Conservation (phyloP, 2,329 filamentous ascomycete genomes). For the Claviceps pazoutovae region DNA sequence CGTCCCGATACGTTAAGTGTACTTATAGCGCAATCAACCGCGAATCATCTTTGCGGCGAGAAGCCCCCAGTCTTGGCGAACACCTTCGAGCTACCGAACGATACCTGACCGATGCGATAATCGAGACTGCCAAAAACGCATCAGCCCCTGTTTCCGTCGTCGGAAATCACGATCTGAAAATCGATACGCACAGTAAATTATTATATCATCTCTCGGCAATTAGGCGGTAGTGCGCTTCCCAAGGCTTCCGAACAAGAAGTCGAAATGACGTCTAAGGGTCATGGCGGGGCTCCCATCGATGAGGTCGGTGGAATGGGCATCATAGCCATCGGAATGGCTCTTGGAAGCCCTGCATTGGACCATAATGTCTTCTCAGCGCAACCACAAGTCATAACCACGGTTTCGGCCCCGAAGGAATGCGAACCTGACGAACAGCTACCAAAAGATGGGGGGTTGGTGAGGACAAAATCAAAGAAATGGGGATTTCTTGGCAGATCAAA, state of each 20-base stretch:
- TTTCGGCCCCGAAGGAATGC: conserved; percentile 10
- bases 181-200: not conserved
- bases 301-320: conserved; percentile 17
- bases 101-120: not conserved
- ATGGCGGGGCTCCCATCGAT: conserved; percentile 10
- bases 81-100: not conserved
- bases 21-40: not conserved
- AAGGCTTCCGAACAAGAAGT: conserved; percentile 24
- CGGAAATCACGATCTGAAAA: not conserved
- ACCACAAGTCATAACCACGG: conserved; percentile 13
- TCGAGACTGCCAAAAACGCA: not conserved
- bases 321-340: conserved; percentile 55
- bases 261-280: not conserved
- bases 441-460: conserved; percentile 11
- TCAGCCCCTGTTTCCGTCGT: not conserved
- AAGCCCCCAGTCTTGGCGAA: not conserved
- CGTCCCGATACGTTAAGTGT: not conserved
- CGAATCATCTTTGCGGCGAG: not conserved
- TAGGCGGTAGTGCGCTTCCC: conserved; percentile 7
- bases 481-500: conserved; percentile 39
- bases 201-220: not conserved
- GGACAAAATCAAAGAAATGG: conserved; percentile 41
- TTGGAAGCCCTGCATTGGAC: conserved; percentile 51
- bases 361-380: conserved; percentile 16
- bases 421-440: conserved; percentile 8